Evolutionary conservation across 306 rosid species (phyloP), one percentile per base, ranked within the genome.

Genomic region (Malus sieversii): DNA sequence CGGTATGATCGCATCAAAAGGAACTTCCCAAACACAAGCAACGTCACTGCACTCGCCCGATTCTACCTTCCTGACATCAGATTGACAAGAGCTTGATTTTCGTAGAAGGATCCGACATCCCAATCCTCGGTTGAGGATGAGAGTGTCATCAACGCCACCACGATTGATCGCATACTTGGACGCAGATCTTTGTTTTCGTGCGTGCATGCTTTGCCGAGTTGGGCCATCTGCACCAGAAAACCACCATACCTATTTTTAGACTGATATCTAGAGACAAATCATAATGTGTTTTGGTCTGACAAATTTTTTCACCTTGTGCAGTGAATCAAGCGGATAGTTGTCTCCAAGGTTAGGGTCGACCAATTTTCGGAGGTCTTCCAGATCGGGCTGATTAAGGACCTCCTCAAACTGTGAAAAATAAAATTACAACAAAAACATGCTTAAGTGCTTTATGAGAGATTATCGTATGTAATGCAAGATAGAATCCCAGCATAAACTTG

Each of bases 141-240:
- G 40, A 94, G 94, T 75, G 97, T 94, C 96, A 91, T 91, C 16
- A 91, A 86, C 42, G 93, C 96, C 52, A 94, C 97, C 59, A 94
- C 97, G 44, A 90, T 79, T 6, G 93, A 88, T 83, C 97, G 86
- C 98, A 91, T 94, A 70, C 93, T 87, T n/a, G 96, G 97, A 1
- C 98, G 92, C 75, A 91, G 80, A 8, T 84, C 86, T 52, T 96
- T 90, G 58, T 90, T 89, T 61, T 94, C 97, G 42, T 89, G 86
- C 15, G 97, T 92, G 69, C 98, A 91, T 16, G 90, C 97, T 77
- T 86, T 88, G 12, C 90, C 98, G 14, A 90, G 94, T 73, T 88
- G 88, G 9, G 88, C 90, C 85, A 88, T 80, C 97, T 91, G 91
- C 84, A 84, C 72, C 72, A 78, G 68, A 76, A 48, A 75, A 74